These are phyloP conservation scores for Hanseniaspora thailandica DNA, from an alignment of 805 yeast species.

Conservation along the genomic window DNA sequence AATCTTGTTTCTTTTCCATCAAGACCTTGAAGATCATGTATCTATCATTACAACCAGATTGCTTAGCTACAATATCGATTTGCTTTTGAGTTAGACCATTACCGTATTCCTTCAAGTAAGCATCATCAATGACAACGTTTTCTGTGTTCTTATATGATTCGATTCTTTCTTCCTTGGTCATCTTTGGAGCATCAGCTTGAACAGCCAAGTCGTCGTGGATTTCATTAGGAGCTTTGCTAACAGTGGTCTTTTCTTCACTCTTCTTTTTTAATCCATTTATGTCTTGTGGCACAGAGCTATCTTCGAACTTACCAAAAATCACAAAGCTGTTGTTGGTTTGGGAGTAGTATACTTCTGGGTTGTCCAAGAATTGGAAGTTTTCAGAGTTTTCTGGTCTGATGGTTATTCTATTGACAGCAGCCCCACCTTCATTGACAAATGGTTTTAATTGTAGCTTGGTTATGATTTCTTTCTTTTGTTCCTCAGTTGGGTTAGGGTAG, in stretches of 20 bases:
- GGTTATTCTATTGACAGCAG: slow-evolving; percentile 14
- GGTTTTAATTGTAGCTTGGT: slow-evolving; percentile 9
- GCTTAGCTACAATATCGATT: slow-evolving; percentile 10
- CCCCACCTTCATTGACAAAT: slow-evolving; percentile 4
- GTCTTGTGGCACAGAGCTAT: slow-evolving; percentile 5
- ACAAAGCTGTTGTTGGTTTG: slow-evolving; percentile 11
- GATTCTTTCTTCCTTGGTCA: slow-evolving; percentile 4
- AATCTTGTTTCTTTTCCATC: slow-evolving; percentile 11
- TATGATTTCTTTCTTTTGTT: slow-evolving; percentile 14
- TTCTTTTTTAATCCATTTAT: neutral
- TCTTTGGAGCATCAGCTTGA: slow-evolving; percentile 13
- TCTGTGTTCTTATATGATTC: slow-evolving; percentile 1
- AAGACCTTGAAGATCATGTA: slow-evolving; percentile 12
- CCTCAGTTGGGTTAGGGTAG: slow-evolving; percentile 14
- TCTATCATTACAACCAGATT: slow-evolving; percentile 12
- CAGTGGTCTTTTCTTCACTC: neutral
- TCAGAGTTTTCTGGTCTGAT: slow-evolving; percentile 13
- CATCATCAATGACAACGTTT: slow-evolving; percentile 6
- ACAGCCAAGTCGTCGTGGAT: slow-evolving; percentile 9
- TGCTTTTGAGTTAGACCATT: slow-evolving; percentile 11
- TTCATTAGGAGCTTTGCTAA: slow-evolving; percentile 4
- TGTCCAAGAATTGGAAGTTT: slow-evolving; percentile 10
- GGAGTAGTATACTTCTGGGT: slow-evolving; percentile 12
- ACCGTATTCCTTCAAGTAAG: slow-evolving; percentile 8
- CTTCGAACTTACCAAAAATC: slow-evolving; percentile 9